These are phyloP conservation scores for Colletotrichum aenigma DNA, from an alignment of 2,329 filamentous ascomycete genomes.

Conservation along the genomic window DNA sequence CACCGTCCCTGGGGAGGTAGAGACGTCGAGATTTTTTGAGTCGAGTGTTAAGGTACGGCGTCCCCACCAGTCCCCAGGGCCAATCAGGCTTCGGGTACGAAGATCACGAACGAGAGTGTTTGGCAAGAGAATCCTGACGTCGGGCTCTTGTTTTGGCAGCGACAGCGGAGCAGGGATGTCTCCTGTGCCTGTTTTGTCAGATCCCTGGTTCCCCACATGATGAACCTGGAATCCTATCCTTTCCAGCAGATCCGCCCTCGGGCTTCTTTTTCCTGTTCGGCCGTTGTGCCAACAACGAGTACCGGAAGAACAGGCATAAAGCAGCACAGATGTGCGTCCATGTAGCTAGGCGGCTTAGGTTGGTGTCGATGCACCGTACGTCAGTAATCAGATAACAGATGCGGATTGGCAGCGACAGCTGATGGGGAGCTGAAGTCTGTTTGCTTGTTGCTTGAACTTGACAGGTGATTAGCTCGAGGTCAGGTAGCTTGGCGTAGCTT, in stretches of 20 bases:
- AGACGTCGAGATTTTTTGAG: conserved; percentile 10
- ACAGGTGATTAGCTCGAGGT: neutral
- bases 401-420: neutral
- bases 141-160: conserved; percentile 28
- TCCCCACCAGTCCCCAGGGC: conserved; percentile 22
- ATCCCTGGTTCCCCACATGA: conserved; percentile 27
- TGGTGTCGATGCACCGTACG: neutral
- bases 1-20: neutral
- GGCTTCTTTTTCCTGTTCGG: neutral
- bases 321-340: conserved; percentile 4
- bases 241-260: conserved; percentile 26
- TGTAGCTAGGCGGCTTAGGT: neutral
- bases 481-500: neutral
- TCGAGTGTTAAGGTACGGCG: neutral
- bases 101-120: conserved; percentile 37
- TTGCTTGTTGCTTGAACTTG: neutral
- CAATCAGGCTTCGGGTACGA: conserved; percentile 26
- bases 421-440: neutral
- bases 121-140: conserved; percentile 31
- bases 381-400: conserved; percentile 3
- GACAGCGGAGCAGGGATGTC: conserved; percentile 20
- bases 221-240: conserved; percentile 21
- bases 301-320: conserved; percentile 12
- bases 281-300: conserved; percentile 6
- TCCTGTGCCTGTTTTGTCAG: conserved; percentile 27